Evolutionary conservation across 2,329 filamentous ascomycete genomes (phyloP).

Genomic region (Nakataea oryzae): DNA sequence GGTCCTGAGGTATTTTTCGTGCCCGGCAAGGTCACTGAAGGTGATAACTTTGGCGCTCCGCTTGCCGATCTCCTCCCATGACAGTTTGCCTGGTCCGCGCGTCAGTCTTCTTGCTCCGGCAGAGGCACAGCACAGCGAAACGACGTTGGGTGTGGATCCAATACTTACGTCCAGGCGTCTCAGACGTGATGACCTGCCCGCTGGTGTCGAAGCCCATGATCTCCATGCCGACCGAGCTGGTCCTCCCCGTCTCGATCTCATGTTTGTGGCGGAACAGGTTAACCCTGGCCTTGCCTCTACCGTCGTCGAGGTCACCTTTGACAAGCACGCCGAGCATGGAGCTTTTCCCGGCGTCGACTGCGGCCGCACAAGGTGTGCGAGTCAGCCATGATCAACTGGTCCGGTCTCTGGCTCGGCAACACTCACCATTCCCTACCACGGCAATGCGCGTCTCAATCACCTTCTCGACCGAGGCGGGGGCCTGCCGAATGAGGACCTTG

Average conservation of each 20-base stretch:
- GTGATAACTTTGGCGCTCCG: constrained; percentile 93
- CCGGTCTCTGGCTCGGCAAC: too few relatives aligned
- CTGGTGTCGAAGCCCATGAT: constrained; percentile 93
- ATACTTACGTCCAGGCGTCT: constrained; percentile 66
- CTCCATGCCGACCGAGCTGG: constrained; percentile 96
- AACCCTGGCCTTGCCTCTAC: constrained; percentile 82
- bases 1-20: constrained; percentile 89
- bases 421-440: constrained; percentile 80
- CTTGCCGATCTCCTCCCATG: constrained; percentile 96
- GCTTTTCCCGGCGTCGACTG: constrained; percentile 91
- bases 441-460: constrained; percentile 94
- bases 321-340: constrained; percentile 93
- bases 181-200: constrained; percentile 73
- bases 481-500: constrained; percentile 75
- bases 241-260: constrained; percentile 90
- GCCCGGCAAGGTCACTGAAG: constrained; percentile 90
- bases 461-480: constrained; percentile 65
- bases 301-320: constrained; percentile 91
- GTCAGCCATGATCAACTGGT: constrained; percentile 6
- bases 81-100: constrained; percentile 45
- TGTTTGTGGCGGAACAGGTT: constrained; percentile 98
- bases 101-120: constrained; percentile 8
- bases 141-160: too few relatives aligned
- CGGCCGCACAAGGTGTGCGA: background rate
- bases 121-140: background rate